Base-by-base conservation (phyloP, 192 early-diverging fungal genomes). In the Backusella sp. region DNA sequence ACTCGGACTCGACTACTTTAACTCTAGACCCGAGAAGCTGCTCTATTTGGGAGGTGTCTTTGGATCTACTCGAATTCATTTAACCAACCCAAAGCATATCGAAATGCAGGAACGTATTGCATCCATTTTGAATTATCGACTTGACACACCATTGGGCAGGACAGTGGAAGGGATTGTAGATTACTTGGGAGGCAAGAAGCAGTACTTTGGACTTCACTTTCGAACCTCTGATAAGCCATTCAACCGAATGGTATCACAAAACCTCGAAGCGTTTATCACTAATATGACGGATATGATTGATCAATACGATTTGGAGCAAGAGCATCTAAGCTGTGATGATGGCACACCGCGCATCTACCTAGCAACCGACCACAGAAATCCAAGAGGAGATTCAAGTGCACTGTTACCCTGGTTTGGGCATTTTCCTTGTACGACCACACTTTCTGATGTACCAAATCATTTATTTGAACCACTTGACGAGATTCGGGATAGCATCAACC, bases 1-100 rank as follows among this genome's bases (percentile, higher is more conserved):
- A 2, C 35, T 65, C 1, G 36, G 17, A 15, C 46, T 83, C 12
- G 14, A 77, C 41, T 74, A 81, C 4, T 79, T 85, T 23, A 34
- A 42, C 37, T 30, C 72, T 3, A 42, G 75, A 6, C 30, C 30
- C 6, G 74, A 87, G 23, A 77, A 78, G 15, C 76, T 90, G 26
- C 34, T 90, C 3, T 85, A 90, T 53, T 73, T 90, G 70, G 82
- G 79, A 15, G 82, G 85, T 1, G 41, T 87, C 2, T 90, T 85
- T 77, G 86, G 82, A 1, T 78, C 76, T 21, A 79, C 72, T 9
- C 66, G 89, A 9, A 68, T 90, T 6, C 42, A 72, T 1, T 70
- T 81, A 34, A 75, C 72, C 23, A 23, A 78, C 12, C 76, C 75
- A 11, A 77, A 84, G 26, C 79, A 84, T 73, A 71, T 77, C 11